phyloP scores from a whole-genome alignment of 176 grass and related monocot genomes.

The Musa itinerans region DNA sequence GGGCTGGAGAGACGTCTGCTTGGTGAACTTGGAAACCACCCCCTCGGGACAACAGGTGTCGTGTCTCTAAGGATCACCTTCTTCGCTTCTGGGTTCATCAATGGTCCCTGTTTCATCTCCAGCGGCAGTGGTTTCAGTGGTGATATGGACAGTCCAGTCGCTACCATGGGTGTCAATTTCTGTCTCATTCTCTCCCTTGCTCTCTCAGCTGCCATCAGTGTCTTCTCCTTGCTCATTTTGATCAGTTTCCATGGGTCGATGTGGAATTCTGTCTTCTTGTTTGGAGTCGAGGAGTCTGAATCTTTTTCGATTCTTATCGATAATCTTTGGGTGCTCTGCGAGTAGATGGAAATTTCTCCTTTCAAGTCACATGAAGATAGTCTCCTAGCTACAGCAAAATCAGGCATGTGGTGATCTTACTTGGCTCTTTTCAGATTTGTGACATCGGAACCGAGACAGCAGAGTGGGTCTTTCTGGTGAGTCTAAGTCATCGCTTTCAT shows the following conservation, averaged over 20 bases:
- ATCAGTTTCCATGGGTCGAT: slow-evolving; percentile 88
- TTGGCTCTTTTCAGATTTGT: slow-evolving; percentile 36
- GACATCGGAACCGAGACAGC: slow-evolving; percentile 47
- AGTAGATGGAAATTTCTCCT: not conserved
- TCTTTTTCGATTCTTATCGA: slow-evolving; percentile 77
- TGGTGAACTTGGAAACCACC: slow-evolving; percentile 55
- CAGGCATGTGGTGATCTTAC: slow-evolving; percentile 27
- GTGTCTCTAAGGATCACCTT: slow-evolving; percentile 34
- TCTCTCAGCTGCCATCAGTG: slow-evolving; percentile 66
- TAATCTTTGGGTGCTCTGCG: slow-evolving; percentile 54
- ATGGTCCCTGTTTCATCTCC: slow-evolving; percentile 73
- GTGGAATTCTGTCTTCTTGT: slow-evolving; percentile 48
- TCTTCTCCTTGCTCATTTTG: slow-evolving; percentile 83
- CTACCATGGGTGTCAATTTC: slow-evolving; percentile 24
- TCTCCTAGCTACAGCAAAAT: not conserved
- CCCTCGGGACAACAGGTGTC: slow-evolving; percentile 45
- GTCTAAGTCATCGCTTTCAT: slow-evolving; percentile 57
- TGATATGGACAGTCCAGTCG: slow-evolving; percentile 2
- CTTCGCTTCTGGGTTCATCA: slow-evolving; percentile 37
- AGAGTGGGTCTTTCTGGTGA: slow-evolving; percentile 54
- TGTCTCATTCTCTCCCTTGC: slow-evolving; percentile 61
- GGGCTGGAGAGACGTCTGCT: slow-evolving; percentile 52
- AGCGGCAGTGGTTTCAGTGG: slow-evolving; percentile 68
- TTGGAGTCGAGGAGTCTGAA: slow-evolving; percentile 24
- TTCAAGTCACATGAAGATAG: not conserved